phyloP scores from a whole-genome alignment of 192 early-diverging fungal genomes.

The Phycomyces blakesleeanus region DNA sequence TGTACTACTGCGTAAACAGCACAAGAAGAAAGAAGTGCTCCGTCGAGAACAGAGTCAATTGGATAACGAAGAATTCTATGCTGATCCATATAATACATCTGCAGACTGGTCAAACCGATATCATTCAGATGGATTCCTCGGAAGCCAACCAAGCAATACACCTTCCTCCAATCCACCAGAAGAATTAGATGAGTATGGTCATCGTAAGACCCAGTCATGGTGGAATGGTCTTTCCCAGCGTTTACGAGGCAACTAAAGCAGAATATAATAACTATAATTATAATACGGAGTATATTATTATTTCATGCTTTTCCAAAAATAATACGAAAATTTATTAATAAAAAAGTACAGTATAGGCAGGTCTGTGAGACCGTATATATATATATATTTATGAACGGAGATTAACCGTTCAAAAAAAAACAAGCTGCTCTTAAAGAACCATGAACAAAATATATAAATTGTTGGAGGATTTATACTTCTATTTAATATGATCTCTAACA shows the following conservation, averaged over 20 bases:
- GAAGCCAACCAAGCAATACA: neutral
- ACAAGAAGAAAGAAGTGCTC: neutral
- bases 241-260: neutral
- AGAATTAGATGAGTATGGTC: slow-evolving; percentile 12
- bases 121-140: neutral
- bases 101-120: slow-evolving; percentile 1
- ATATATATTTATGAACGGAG: no score
- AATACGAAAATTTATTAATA: no score
- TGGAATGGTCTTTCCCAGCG: slow-evolving; percentile 6
- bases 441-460: no score
- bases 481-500: no score
- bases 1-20: neutral
- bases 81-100: slow-evolving; percentile 8
- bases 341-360: no score
- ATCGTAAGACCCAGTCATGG: neutral
- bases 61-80: slow-evolving; percentile 17
- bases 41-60: slow-evolving; percentile 6
- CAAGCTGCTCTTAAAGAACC: no score
- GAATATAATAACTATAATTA: no score
- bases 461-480: no score
- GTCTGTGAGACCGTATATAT: no score
- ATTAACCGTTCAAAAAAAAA: no score
- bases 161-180: neutral
- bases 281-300: no score
- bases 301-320: no score